Percentiles rank a stretch among this genome's conserved stretches.
phyloP scores from a whole-genome alignment of 495 filamentous ascomycete genomes.

The Penicillium cinerascens region DNA sequence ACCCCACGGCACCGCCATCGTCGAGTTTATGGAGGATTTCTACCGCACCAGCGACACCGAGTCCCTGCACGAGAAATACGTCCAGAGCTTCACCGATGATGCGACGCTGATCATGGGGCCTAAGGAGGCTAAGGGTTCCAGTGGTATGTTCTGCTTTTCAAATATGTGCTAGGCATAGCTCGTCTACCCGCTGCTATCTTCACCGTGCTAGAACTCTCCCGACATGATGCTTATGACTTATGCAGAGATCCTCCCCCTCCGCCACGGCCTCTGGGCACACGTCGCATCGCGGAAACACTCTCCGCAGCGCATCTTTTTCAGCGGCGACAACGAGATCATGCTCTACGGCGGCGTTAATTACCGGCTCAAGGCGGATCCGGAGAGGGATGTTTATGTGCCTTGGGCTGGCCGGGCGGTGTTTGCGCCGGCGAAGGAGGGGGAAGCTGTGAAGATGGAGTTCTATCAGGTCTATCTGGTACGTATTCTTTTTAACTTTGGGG shows the following conservation, averaged over 20 bases:
- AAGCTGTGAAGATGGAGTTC: slow-evolving; percentile 53
- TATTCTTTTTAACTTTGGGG: slow-evolving; percentile 15
- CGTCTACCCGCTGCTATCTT: not conserved
- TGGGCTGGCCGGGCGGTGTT: slow-evolving; percentile 58
- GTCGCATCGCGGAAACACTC: slow-evolving; percentile 50
- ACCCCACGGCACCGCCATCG: slow-evolving; percentile 30
- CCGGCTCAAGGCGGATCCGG: slow-evolving; percentile 47
- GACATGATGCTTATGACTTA: not conserved
- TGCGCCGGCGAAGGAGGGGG: slow-evolving; percentile 35
- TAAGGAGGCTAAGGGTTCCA: slow-evolving; percentile 46
- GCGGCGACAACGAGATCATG: slow-evolving; percentile 56
- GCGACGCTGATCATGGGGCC: slow-evolving; percentile 57
- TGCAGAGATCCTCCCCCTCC: slow-evolving; percentile 52
- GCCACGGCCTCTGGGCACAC: slow-evolving; percentile 55
- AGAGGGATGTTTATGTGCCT: slow-evolving; percentile 40
- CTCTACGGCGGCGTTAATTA: slow-evolving; percentile 57
- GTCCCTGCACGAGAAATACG: slow-evolving; percentile 53
- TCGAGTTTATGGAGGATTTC: slow-evolving; percentile 54
- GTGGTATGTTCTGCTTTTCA: slow-evolving; percentile 37
- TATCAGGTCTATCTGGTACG: slow-evolving; percentile 66
- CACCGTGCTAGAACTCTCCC: not conserved
- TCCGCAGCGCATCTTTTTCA: slow-evolving; percentile 50
- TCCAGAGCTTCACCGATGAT: slow-evolving; percentile 50
- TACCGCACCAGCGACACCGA: slow-evolving; percentile 57
- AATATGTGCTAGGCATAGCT: not conserved